These are phyloP conservation scores for Colletotrichum sp. DNA, from an alignment of 2,329 filamentous ascomycete species.

Conservation along the genomic window DNA sequence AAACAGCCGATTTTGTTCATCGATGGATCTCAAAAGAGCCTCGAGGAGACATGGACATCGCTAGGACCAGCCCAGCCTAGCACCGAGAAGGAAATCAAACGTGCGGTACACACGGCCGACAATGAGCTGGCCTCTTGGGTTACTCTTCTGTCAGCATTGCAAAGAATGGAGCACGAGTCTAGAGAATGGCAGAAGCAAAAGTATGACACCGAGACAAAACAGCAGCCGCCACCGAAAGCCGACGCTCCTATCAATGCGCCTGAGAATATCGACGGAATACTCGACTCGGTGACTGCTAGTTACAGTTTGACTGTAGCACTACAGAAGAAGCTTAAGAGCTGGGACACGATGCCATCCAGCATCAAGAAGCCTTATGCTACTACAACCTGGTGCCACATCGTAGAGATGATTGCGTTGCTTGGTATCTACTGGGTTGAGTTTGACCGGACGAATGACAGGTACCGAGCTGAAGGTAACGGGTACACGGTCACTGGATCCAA, in stretches of 20 bases:
- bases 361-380: conserved; percentile 57
- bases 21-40: conserved; percentile 41
- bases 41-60: conserved; percentile 27
- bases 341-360: conserved; percentile 56
- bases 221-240: neutral
- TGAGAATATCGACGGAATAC: too few relatives aligned
- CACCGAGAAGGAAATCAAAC: too few relatives aligned
- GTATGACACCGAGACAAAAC: conserved; percentile 22
- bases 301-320: too few relatives aligned
- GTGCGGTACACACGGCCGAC: conserved; percentile 55
- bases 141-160: conserved; percentile 52
- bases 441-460: conserved; percentile 53
- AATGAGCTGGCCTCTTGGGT: conserved; percentile 63
- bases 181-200: conserved; percentile 48
- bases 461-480: conserved; percentile 62
- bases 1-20: conserved; percentile 38
- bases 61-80: too few relatives aligned
- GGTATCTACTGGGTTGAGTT: conserved; percentile 67
- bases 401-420: conserved; percentile 59
- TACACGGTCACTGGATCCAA: conserved; percentile 54
- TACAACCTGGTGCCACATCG: conserved; percentile 59
- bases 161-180: conserved; percentile 55
- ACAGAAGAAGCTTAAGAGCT: conserved; percentile 43
- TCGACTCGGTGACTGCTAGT: too few relatives aligned
- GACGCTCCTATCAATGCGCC: too few relatives aligned